Percentiles rank a stretch among this genome's conserved stretches.
phyloP scores from a whole-genome alignment of 306 rosid species.

The Neltuma alba region DNA sequence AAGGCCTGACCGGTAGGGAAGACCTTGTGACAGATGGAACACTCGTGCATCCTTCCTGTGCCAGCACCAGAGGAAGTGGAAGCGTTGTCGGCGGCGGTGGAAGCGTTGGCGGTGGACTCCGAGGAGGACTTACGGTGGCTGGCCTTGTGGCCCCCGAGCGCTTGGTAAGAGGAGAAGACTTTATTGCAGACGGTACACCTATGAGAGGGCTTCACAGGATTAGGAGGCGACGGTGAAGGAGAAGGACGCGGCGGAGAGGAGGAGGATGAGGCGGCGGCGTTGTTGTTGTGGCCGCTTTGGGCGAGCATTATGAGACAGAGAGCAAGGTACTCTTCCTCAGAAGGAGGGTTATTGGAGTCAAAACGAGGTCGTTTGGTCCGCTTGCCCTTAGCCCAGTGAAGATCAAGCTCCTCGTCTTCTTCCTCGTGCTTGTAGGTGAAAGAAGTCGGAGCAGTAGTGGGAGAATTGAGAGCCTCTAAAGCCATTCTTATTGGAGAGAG shows the following conservation, averaged over 20 bases:
- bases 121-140: constrained; percentile 62
- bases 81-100: neutral
- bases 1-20: constrained; percentile 77
- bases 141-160: constrained; percentile 78
- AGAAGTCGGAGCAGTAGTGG: constrained; percentile 35
- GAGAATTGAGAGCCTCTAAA: constrained; percentile 58
- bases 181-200: constrained; percentile 61
- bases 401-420: constrained; percentile 21
- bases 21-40: constrained; percentile 70
- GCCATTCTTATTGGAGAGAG: constrained; percentile 39
- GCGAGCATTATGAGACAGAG: constrained; percentile 85
- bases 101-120: constrained; percentile 9
- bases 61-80: neutral
- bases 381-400: constrained; percentile 55
- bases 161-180: constrained; percentile 67
- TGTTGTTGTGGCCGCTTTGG: constrained; percentile 36
- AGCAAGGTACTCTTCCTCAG: constrained; percentile 76
- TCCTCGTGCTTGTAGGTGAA: constrained; percentile 9
- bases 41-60: constrained; percentile 53
- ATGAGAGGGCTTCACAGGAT: constrained; percentile 34
- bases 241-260: neutral
- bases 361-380: constrained; percentile 53
- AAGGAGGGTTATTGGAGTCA: constrained; percentile 23
- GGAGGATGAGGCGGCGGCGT: neutral
- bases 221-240: neutral